Evolutionary conservation across 768 basidiomycete species (phyloP).

Genomic region (Podaxis sp.): DNA sequence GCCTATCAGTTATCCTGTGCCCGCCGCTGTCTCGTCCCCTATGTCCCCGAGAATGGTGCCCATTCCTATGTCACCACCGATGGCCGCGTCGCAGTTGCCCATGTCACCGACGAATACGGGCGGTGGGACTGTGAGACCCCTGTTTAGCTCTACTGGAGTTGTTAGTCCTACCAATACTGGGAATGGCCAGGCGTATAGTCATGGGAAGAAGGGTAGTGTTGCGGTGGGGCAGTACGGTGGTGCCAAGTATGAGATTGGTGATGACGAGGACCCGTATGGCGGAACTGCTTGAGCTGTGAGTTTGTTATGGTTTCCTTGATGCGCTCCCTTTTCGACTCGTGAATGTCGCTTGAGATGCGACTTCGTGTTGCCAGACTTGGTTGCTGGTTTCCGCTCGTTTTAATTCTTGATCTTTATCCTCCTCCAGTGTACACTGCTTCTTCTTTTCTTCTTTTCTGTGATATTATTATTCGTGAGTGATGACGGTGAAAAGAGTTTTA

Average conservation of each 20-base stretch:
- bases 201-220: neutral
- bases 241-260: constrained; percentile 8
- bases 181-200: neutral
- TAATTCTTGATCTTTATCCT: neutral
- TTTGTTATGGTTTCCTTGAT: neutral
- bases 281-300: neutral
- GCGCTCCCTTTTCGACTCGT: neutral
- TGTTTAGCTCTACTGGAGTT: neutral
- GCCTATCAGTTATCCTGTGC: constrained; percentile 26
- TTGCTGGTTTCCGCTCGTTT: neutral
- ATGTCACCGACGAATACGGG: constrained; percentile 2
- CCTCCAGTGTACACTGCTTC: neutral
- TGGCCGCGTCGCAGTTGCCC: neutral
- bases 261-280: constrained; percentile 8
- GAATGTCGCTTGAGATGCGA: neutral
- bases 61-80: constrained; percentile 6
- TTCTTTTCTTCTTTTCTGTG: neutral
- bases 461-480: neutral
- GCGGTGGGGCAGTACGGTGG: constrained; percentile 1
- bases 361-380: neutral
- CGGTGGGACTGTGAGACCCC: neutral
- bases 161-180: constrained; percentile 9
- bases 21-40: constrained; percentile 18
- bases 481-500: neutral
- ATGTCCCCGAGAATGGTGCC: constrained; percentile 1